phyloP scores from a whole-genome alignment of 768 basidiomycete species.

The Calocera cornea region DNA sequence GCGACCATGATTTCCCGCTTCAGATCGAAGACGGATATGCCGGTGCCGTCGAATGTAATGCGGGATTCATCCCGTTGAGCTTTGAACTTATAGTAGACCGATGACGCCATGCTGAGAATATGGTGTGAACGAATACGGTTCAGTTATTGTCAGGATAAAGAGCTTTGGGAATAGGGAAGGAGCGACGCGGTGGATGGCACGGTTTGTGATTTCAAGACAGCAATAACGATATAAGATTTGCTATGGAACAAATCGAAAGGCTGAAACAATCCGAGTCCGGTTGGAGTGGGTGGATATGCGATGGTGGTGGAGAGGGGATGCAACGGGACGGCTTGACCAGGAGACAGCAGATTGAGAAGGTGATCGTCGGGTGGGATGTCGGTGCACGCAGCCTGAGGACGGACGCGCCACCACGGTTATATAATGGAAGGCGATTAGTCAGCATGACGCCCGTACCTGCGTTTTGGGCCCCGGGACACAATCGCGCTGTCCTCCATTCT shows the following conservation, averaged over 20 bases:
- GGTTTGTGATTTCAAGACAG: background rate
- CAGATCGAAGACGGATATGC: constrained; percentile 96
- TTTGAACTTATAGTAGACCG: constrained; percentile 96
- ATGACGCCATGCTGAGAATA: constrained; percentile 52
- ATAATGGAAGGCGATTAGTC: background rate
- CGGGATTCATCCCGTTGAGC: constrained; percentile 88
- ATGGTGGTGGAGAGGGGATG: background rate
- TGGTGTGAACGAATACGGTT: background rate
- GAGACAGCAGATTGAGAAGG: no score
- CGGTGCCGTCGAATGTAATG: constrained; percentile 95
- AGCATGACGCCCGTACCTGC: background rate
- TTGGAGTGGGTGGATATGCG: background rate
- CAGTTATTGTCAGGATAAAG: background rate
- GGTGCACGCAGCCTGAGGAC: no score
- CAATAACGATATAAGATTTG: constrained; percentile 2
- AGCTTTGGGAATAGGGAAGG: background rate
- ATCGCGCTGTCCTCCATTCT: background rate
- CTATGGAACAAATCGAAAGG: background rate
- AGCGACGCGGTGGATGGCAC: background rate
- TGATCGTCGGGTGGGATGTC: no score
- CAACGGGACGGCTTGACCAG: no score
- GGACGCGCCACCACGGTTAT: background rate
- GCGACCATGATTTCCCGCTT: constrained; percentile 96
- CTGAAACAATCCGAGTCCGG: background rate
- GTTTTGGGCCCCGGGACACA: background rate